These are phyloP conservation scores for Ciborinia camelliae DNA, from an alignment of 2,329 filamentous ascomycete species.

Conservation along the genomic window DNA sequence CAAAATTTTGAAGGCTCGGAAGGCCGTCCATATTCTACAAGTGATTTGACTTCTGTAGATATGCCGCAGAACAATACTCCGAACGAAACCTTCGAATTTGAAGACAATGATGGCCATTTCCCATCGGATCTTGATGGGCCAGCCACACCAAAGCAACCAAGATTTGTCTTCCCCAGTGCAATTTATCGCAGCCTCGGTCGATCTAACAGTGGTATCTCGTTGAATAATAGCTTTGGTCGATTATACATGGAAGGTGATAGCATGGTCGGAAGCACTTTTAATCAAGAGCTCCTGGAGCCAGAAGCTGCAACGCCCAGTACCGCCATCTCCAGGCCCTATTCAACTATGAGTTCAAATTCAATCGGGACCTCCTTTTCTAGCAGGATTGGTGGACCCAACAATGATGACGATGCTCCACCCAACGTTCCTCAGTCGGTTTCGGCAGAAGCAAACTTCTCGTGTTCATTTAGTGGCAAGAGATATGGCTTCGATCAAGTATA, in stretches of 20 bases:
- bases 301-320: neutral
- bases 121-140: neutral
- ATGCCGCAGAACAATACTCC: constrained; percentile 20
- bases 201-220: neutral
- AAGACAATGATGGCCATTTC: neutral
- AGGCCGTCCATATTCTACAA: constrained; percentile 24
- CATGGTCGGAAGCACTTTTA: neutral
- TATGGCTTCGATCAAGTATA: constrained; percentile 37
- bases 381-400: constrained; percentile 9
- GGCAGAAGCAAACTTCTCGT: constrained; percentile 32
- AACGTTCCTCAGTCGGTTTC: neutral
- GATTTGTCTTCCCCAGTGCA: neutral
- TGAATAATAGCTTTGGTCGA: constrained; percentile 7
- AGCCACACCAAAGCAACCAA: constrained; percentile 6
- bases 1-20: constrained; percentile 8
- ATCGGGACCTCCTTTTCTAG: neutral
- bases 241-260: constrained; percentile 11
- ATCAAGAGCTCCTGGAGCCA: neutral
- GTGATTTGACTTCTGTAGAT: constrained; percentile 22
- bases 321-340: neutral
- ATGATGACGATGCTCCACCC: neutral
- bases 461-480: constrained; percentile 28
- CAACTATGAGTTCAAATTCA: constrained; percentile 2
- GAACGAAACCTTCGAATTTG: constrained; percentile 6
- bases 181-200: neutral